Evolutionary conservation across 2,329 filamentous ascomycete species (phyloP), one percentile per base, ranked within the genome.

Genomic region (Biscogniauxia sp.): DNA sequence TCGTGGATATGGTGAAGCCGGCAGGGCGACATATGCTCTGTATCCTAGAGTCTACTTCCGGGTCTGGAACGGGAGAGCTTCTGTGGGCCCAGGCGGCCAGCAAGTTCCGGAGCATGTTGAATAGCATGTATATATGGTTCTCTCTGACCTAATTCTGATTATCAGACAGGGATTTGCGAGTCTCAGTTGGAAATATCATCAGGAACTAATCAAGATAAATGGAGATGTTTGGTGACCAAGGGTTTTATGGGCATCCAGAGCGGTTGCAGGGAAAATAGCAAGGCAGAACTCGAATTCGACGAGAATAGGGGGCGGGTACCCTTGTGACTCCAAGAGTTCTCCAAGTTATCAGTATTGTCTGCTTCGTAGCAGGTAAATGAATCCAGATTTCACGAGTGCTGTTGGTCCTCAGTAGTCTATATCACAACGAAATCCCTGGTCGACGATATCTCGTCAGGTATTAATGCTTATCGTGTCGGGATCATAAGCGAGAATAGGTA

Each of bases 81-180:
- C 58, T 57, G 55, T 64, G 65, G 49, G 63, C 61, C 63, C 63
- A 65, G 25, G 61, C 58, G 53, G 59, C 61, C 28, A 67, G 60
- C 55, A 59, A 58, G 15, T 61, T 60, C 56, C 61, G 60, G 20
- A 54, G 60, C 65, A 67, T 67, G 53, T 63, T 66, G 55, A 54
- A 32, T 6, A n/a, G 3, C 37, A 45, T 45, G 37, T 45, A n/a
- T 45, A 45, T 45, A n/a, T 15, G 13, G 15, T 45, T 45, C 37
- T 45, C 13, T 45, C 37, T 45, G 17, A 45, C 15, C 2, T 45
- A 45, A 45, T n/a, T 5, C 3, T 11, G 37, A n/a, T 45, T 45
- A 45, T 45, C 2, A 45, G 5, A 7, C 11, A 3, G 2, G 11
- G 3, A 45, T 17, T 2, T 2, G 2, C n/a, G 11, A 45, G 37